Evolutionary conservation across 768 basidiomycete species (phyloP).

Genomic region (Suillus plorans): DNA sequence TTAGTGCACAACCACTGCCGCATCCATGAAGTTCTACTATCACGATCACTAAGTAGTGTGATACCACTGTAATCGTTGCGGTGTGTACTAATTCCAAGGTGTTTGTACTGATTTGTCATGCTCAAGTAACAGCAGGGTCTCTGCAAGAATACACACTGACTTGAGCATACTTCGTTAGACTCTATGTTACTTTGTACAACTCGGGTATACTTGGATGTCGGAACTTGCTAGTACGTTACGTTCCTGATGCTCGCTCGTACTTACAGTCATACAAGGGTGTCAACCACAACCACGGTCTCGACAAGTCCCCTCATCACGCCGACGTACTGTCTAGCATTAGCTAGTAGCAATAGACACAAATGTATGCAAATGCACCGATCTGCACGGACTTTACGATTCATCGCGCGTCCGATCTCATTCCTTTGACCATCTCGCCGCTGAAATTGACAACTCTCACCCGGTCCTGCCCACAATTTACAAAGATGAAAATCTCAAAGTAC

Average conservation of each 20-base stretch:
- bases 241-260: neutral
- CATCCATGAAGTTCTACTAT: too few species aligned
- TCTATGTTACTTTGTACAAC: too few species aligned
- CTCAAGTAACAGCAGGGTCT: too few species aligned
- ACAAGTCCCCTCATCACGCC: neutral
- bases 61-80: too few species aligned
- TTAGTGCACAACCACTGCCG: too few species aligned
- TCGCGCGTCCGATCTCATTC: neutral
- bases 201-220: neutral
- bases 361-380: neutral
- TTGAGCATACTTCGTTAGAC: too few species aligned
- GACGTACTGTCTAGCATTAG: neutral
- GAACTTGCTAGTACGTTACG: neutral
- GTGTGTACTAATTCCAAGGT: too few species aligned
- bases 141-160: too few species aligned
- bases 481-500: neutral
- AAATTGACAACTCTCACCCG: neutral
- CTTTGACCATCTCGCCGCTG: too few species aligned
- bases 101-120: too few species aligned
- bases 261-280: neutral
- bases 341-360: neutral
- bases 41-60: too few species aligned
- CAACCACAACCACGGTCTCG: neutral
- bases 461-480: neutral
- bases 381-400: neutral